A percentile compares a stretch with the other conserved stretches of the same genome.
Conservation (phyloP, 805 yeast species). For the Torulaspora microellipsoides region DNA sequence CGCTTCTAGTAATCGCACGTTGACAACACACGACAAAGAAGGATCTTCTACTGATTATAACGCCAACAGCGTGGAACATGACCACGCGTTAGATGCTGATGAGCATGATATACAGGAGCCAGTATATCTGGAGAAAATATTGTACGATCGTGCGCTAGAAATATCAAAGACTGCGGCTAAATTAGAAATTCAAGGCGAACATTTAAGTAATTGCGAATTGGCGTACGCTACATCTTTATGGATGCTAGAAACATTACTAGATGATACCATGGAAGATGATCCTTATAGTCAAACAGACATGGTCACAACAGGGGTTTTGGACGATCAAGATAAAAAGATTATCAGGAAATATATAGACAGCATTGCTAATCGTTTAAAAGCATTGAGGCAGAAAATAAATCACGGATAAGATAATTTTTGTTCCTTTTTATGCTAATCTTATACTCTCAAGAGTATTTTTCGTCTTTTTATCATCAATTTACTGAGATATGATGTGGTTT, state of each 20-base stretch:
- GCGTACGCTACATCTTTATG: conserved; percentile 89
- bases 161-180: conserved; percentile 89
- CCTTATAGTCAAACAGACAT: conserved; percentile 22
- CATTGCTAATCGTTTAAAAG: conserved; percentile 74
- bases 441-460: background rate
- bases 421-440: background rate
- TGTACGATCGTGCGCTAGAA: conserved; percentile 91
- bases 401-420: conserved; percentile 2
- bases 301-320: conserved; percentile 45
- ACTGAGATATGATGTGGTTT: background rate
- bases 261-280: conserved; percentile 37
- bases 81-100: conserved; percentile 11
- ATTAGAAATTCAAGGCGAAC: conserved; percentile 69
- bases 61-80: conserved; percentile 8
- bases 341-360: conserved; percentile 79
- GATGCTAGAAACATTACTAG: conserved; percentile 89
- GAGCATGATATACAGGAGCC: conserved; percentile 12
- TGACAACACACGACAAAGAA: background rate
- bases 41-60: conserved; percentile 4
- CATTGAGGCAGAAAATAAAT: conserved; percentile 56
- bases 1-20: conserved; percentile 4
- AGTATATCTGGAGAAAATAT: conserved; percentile 73
- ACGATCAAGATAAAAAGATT: conserved; percentile 65
- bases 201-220: conserved; percentile 63
- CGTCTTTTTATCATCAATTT: background rate